Base-by-base conservation (phyloP, 768 basidiomycete species). In the Tylopilus rubrobrunneus region DNA sequence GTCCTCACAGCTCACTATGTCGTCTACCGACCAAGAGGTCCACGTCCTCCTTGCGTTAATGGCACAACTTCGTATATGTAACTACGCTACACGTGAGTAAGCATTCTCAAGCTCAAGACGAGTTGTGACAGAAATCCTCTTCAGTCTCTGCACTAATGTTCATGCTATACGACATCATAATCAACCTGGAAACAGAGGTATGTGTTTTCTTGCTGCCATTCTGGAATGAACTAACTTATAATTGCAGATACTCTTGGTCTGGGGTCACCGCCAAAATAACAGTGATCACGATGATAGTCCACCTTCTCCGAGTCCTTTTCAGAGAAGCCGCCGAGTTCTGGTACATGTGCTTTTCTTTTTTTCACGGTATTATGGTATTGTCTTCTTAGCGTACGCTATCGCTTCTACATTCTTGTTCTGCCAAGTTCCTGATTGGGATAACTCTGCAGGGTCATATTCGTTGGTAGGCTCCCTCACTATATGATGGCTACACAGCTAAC, bases 301-400 rank as follows among this genome's bases (percentile, higher is more conserved):
- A 15, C 40, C 5, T 23, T 15, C 2, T 7, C 7, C 12, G 21
- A n/a, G 40, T 29, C 44, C 28, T 31, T 31, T 31, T 7, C 14
- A 55, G 34, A 33, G 14, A 58, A 50, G 21, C 56, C 10, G 29
- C 29, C 29, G n/a, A 21, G 12, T 51, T 15, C 14, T 67, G 29
- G 11, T 66, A n/a, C 51, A 31, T 31, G 15, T 50, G 2, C 50
- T 65, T 27, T 65, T 64, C 45, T 40, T 67, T 27, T 61, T 65
- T 33, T 48, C 62, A 21, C 61, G 65, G 21, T 65, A 67, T 45
- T 65, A 65, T 19, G 64, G 65, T 12, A 37, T 64, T 29, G n/a
- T 67, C 27, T 65, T 52, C 49, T 53, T 64, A 33, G 49, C 48
- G 62, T 65, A 14, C 28, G 56, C 53, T 12, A 3, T 7, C 7